Percentiles rank a stretch among this genome's conserved stretches.
Evolutionary conservation across 331 rosid genomes (phyloP).

Genomic region (Prunus yedoensis): DNA sequence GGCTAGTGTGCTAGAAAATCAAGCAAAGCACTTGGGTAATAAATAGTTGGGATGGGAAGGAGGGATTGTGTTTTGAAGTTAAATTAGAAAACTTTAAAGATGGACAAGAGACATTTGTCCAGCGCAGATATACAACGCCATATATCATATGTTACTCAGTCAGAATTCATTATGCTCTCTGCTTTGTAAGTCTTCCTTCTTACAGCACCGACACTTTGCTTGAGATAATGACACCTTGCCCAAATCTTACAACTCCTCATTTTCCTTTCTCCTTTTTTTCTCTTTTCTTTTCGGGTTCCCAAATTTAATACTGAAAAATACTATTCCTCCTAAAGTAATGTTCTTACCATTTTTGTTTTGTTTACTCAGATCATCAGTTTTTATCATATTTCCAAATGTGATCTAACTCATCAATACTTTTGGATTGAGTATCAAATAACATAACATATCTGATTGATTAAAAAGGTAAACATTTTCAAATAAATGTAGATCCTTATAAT

Average conservation of each 20-base stretch:
- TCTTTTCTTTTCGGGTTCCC: not conserved
- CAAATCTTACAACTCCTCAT: conserved; percentile 1
- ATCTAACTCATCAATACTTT: too few species aligned
- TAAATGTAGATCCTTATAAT: not conserved
- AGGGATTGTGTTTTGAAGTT: not conserved
- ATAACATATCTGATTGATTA: not conserved
- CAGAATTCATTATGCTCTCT: not conserved
- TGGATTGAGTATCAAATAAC: not conserved
- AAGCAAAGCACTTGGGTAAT: not conserved
- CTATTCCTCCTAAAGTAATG: not conserved
- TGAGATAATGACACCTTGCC: conserved; percentile 46
- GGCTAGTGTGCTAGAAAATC: not conserved
- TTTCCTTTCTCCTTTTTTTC: not conserved
- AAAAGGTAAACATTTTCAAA: not conserved
- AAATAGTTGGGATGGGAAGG: conserved; percentile 11
- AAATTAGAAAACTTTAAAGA: not conserved
- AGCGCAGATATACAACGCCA: not conserved
- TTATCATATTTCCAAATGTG: too few species aligned
- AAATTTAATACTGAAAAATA: not conserved
- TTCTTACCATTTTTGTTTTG: too few species aligned
- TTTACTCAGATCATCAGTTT: too few species aligned
- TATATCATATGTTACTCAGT: not conserved
- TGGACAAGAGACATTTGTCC: conserved; percentile 10
- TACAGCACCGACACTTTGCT: conserved; percentile 62
- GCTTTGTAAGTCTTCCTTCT: not conserved